Base-by-base conservation (phyloP, 164 flowering plant species). In the Annona cherimola region DNA sequence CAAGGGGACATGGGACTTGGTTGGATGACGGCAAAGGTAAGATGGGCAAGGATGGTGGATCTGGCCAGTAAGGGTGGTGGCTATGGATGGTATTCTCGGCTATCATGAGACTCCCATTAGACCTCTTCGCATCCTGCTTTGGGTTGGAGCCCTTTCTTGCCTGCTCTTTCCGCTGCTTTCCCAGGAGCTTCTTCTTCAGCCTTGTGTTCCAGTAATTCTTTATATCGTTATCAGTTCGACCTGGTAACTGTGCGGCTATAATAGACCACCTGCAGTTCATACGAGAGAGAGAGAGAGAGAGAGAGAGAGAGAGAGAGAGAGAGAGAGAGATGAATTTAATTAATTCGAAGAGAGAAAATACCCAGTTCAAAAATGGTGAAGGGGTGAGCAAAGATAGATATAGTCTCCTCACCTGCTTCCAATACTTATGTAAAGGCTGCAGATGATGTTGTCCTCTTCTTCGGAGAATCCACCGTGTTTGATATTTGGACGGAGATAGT, bases 121-220 rank as follows among this genome's bases (percentile, higher is more conserved):
- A 84, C 62, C 67, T 77, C 75, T 79, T 82, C 68, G 69, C 78
- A 69, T 83, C 89, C 75, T 83, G 86, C 79, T 83, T 80, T 20
- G 79, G 61, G 72, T 62, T 61, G 62, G 45, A 69, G n/a, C 57
- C 73, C 40, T 40, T 44, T 16, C 81, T 76, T 20, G 86, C 76
- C 5, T 86, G 86, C 42, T 84, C 90, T 78, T 86, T 86, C 2
- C 88, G 75, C 57, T 88, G 93, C 79, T 78, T 86, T 1, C 90
- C 90, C 14, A 89, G 71, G 1, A 91, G 86, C 83, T 90, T 89
- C 84, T 90, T 91, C 86, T 89, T 91, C 77, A 91, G 75, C 82
- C 84, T 88, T 35, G 97, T 91, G 82, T 91, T 91, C 97, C 97
- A 91, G 71, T 91, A 90, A 79, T 91, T 91, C 83, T 91, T 91